phyloP scores from a whole-genome alignment of 163 green algal genomes.

The Scenedesmus sp. region DNA sequence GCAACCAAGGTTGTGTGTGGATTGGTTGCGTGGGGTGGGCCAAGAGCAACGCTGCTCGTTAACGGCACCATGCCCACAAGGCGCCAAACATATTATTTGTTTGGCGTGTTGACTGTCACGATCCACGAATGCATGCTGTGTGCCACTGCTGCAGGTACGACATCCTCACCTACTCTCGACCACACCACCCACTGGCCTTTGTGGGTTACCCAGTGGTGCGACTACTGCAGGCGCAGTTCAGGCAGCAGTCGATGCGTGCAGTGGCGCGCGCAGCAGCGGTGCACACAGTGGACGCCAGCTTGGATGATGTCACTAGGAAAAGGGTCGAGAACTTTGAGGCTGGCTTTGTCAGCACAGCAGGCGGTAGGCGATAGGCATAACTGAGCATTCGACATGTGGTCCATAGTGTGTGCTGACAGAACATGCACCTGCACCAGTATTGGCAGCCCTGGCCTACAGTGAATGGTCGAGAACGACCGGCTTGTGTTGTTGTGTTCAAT shows the following conservation, averaged over 20 bases:
- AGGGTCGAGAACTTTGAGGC: slow-evolving; percentile 15
- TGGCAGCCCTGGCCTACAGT: too few species aligned
- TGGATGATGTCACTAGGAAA: slow-evolving; percentile 18
- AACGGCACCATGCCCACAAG: too few species aligned
- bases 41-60: too few species aligned
- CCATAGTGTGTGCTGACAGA: too few species aligned
- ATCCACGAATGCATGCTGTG: not conserved
- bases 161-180: slow-evolving; percentile 71
- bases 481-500: too few species aligned
- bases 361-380: not conserved
- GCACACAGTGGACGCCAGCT: not conserved
- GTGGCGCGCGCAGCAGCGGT: slow-evolving; percentile 54
- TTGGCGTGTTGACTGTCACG: not conserved
- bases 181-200: slow-evolving; percentile 71
- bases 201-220: slow-evolving; percentile 76
- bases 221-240: slow-evolving; percentile 78
- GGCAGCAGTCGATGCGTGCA: slow-evolving; percentile 60
- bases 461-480: too few species aligned
- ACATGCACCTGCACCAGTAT: too few species aligned
- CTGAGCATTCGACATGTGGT: too few species aligned
- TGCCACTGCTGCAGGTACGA: slow-evolving; percentile 36
- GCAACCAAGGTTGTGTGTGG: too few species aligned
- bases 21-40: too few species aligned
- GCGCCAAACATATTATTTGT: too few species aligned
- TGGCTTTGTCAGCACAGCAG: not conserved